Conservation (phyloP, 129 eudicot species). For the sunflower (Helianthus annuus) region DNA sequence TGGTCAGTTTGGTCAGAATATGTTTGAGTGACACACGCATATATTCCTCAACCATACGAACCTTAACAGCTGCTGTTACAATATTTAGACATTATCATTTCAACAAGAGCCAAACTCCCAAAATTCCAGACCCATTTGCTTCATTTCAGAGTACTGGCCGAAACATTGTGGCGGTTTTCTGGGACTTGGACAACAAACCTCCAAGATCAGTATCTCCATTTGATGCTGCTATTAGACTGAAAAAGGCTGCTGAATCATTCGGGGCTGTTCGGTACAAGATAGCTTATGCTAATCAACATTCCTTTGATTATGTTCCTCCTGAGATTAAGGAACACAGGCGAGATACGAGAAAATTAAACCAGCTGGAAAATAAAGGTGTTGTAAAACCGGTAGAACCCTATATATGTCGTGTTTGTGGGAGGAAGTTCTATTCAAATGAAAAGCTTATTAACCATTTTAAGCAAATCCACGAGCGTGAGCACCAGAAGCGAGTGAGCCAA, state of each 20-base stretch:
- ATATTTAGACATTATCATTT: slow-evolving; percentile 26
- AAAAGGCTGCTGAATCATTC: slow-evolving; percentile 54
- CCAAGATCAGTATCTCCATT: slow-evolving; percentile 63
- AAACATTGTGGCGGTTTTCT: slow-evolving; percentile 67
- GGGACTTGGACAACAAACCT: slow-evolving; percentile 90
- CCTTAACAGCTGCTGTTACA: slow-evolving; percentile 12
- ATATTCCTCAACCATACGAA: slow-evolving; percentile 18
- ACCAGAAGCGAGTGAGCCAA: slow-evolving; percentile 59
- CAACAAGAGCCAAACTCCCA: slow-evolving; percentile 16
- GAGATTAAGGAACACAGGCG: slow-evolving; percentile 43
- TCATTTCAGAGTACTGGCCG: slow-evolving; percentile 22
- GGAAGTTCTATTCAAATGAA: slow-evolving; percentile 58
- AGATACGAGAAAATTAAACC: slow-evolving; percentile 45
- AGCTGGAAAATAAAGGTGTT: slow-evolving; percentile 57
- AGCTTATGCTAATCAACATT: slow-evolving; percentile 73
- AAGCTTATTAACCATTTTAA: slow-evolving; percentile 70
- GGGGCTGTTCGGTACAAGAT: slow-evolving; percentile 64
- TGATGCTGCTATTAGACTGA: slow-evolving; percentile 72
- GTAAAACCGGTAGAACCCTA: slow-evolving; percentile 54
- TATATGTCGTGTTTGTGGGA: slow-evolving; percentile 74
- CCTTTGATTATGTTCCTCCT: slow-evolving; percentile 59
- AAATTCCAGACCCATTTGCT: slow-evolving; percentile 26
- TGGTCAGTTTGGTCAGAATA: slow-evolving; percentile 24
- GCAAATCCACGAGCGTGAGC: slow-evolving; percentile 84
- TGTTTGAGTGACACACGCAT: neutral